A percentile compares a stretch with the other conserved stretches of the same genome.
Conservation (phyloP, 1,284 basidiomycete species). For the Fomitopsis pinicola region DNA sequence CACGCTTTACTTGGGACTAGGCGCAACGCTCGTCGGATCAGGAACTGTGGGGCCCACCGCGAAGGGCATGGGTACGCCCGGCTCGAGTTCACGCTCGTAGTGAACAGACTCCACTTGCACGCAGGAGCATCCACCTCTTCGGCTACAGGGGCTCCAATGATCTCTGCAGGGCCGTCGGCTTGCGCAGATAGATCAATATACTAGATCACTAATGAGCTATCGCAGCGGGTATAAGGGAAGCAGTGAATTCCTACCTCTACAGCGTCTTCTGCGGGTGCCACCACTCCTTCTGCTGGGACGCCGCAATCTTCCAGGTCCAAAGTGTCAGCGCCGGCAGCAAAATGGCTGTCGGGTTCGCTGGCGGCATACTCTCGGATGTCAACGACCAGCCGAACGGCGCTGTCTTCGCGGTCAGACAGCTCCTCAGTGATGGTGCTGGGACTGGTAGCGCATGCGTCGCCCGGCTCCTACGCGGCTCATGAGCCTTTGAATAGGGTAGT, state of each 20-base stretch:
- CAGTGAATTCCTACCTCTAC: background rate
- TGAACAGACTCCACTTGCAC: background rate
- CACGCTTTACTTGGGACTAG: background rate
- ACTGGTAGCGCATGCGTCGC: background rate
- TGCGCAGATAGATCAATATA: background rate
- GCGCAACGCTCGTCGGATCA: conserved; percentile 32
- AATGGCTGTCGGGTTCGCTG: background rate
- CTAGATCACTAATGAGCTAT: background rate
- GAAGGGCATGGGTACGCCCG: conserved; percentile 35
- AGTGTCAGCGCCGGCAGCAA: background rate
- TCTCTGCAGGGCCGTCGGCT: background rate
- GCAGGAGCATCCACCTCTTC: background rate
- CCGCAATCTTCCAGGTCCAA: background rate
- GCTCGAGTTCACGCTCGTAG: conserved; percentile 8
- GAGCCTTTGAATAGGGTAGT: background rate
- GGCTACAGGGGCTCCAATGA: no score
- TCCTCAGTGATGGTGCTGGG: background rate
- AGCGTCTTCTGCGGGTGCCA: no score
- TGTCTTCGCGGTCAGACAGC: background rate
- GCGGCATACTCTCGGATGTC: background rate
- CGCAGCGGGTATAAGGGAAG: background rate
- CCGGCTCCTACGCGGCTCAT: conserved; percentile 16
- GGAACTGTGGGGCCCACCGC: conserved; percentile 37
- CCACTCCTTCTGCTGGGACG: background rate
- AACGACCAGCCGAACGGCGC: background rate